Base-by-base conservation (phyloP, 352 stramenopile species). In the Phytopythium kandeliae region DNA sequence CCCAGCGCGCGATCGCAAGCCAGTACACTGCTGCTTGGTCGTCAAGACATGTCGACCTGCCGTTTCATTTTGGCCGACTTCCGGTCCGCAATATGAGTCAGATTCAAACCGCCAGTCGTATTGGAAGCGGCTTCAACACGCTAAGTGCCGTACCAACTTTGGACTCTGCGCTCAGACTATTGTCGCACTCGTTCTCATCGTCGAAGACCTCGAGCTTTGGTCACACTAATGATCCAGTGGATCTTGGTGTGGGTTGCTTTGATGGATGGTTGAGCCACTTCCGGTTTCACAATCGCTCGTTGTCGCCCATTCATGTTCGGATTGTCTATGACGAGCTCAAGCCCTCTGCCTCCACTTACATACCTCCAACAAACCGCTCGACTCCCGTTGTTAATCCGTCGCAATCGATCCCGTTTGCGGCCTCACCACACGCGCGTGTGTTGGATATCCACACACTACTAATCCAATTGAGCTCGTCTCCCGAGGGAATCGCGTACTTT, bases 241-340 rank as follows among this genome's bases (percentile, higher is more conserved):
- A 25, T 25, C 25, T 10, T 24, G 45, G 28, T 56, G 65, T 79
- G 22, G 37, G 57, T 34, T 82, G 74, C 13, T 91, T 97, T 48
- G 69, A 96, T 30, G 92, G 92, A 0, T 77, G 79, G 48, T 53
- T 98, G 31, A 74, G 77, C 25, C 81, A 95, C 34, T 86, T 96
- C 24, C 84, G 88, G 4, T 96, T 93, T 34, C 93, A 97, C 50
- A 93, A 89, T 43, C 80, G 91, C 1, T 82, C 89, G 15, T 49
- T 97, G 17, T 96, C 86, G 13, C 85, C 90, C 5, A 97, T 97
- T 51, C 91, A 98, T 55, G 86, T 97, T 13, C 82, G 84, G 1
- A 91, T 97, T 34, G 76, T 97, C 17, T 97, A 67, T 37, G 91
- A 97, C 48, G 74, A 89, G 43, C 85, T 82, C 41, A 86, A 71